Evolutionary conservation across 768 basidiomycete species (phyloP), one percentile per base, ranked within the genome.

Genomic region (Mycena haematopus): DNA sequence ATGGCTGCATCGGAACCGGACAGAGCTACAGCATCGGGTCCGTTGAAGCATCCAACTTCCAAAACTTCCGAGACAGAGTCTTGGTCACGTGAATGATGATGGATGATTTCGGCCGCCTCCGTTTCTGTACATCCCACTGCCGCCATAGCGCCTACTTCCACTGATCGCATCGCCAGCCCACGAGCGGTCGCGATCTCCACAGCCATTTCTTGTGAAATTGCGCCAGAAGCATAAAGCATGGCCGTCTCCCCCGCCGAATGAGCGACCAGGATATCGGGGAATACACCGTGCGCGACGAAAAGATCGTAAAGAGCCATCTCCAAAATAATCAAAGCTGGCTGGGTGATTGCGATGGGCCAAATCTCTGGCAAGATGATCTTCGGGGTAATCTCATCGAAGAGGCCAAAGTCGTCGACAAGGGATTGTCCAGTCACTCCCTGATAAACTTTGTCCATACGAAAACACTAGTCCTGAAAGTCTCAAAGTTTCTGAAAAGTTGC

Each of bases 181-280:
- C 76, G 71, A 3, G 35, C 80, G 45, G 82, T 76, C 0, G 80
- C 75, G 13, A 83, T 60, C 63, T 82, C 78, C 27, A 83, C 45
- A 1, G 79, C 80, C 72, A 79, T 70, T 0, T 69, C 72, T 51
- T 77, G 75, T 0, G 77, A 66, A 2, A 66, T 72, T 3, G 82
- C 79, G 15, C 80, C 80, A 8, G 79, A 80, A 0, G 80, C 76
- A 58, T 81, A 80, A 14, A 79, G 55, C 38, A 81, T 53, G 0
- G 78, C 77, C 0, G 79, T 78, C 63, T 82, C 82, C 15, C 82
- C 82, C 13, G 80, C 79, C 15, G 81, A 82, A 67, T 82, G 80
- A 0, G 81, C 82, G 10, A 82, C 51, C 11, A 82, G 65, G 6
- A 71, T 68, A 50, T 79, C 73, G 0, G 82, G 79, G 17, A 61